Evolutionary conservation across 371 early-diverging fungal species (phyloP), one percentile per base, ranked within the genome.

Genomic region (Rhizopus microsporus): DNA sequence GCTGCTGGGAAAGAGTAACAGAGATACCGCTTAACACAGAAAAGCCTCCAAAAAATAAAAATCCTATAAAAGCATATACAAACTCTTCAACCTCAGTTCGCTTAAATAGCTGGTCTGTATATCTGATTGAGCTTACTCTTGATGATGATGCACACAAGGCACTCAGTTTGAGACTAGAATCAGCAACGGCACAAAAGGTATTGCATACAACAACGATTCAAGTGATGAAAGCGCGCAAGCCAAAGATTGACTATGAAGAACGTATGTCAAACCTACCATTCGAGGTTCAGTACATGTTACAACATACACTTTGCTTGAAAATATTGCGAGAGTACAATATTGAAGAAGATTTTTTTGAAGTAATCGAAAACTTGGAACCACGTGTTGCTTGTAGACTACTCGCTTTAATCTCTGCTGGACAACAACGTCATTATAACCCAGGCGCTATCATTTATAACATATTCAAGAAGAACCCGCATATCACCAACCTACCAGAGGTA

Each of bases 261-360:
- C n/a, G 49, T 12, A 34, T 46, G 4, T 16, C 37, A n/a, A 15
- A 56, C 7, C 30, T 71, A n/a, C 42, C 57, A 15, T 81, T 79
- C 43, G 73, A 74, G 6, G 73, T 72, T 0, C 66, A 59, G 0
- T 81, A 75, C 37, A 61, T 77, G 68, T 59, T 81, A 5, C 78
- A 81, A 35, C 70, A 74, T n/a, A 71, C 65, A 0, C 42, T 81
- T 4, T 66, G 66, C 5, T 52, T 62, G 29, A 69, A 69, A 9
- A 68, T 63, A 5, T 38, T 81, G 15, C 65, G 72, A 10, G 78
- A 67, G 4, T 75, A 75, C 40, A 79, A 77, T 32, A 49, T 77
- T n/a, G 70, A 72, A 5, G 38, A 38, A 3, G 63, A 54, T 3
- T 75, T 79, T 29, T 70, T 60, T 12, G 49, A 57, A 16, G 65